phyloP scores from a whole-genome alignment of 306 rosid genomes.

The Trifolium pratense region DNA sequence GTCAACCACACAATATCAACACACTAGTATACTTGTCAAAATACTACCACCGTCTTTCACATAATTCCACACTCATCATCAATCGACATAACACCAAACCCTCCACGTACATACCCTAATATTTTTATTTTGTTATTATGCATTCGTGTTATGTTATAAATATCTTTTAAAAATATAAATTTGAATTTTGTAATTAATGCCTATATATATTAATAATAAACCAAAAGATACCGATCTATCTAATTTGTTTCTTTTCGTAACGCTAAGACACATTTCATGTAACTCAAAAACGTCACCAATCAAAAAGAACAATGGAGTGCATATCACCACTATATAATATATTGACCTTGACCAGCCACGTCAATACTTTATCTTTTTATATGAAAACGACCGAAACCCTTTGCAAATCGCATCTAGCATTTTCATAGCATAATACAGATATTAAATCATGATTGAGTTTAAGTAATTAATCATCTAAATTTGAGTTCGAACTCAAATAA shows the following conservation, averaged over 20 bases:
- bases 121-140: not conserved
- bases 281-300: constrained; percentile 43
- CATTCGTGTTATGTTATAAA: not conserved
- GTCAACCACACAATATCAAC: constrained; percentile 38
- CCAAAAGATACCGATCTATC: constrained; percentile 35
- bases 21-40: constrained; percentile 36
- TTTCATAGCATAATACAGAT: not conserved
- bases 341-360: constrained; percentile 59
- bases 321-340: constrained; percentile 38
- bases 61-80: constrained; percentile 22
- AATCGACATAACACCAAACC: constrained; percentile 26
- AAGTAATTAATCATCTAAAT: too few species aligned
- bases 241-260: constrained; percentile 31
- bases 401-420: constrained; percentile 15
- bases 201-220: not conserved
- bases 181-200: constrained; percentile 24
- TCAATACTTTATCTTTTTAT: constrained; percentile 40
- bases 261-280: constrained; percentile 54
- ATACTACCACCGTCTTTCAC: constrained; percentile 30
- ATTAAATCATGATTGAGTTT: too few species aligned
- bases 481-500: too few species aligned
- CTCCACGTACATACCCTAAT: constrained; percentile 37
- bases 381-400: constrained; percentile 12
- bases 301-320: constrained; percentile 47
- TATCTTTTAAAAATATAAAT: not conserved